These are phyloP conservation scores for Urochloa ruziziensis DNA, from an alignment of 176 grass and related monocot genomes.

Conservation along the genomic window DNA sequence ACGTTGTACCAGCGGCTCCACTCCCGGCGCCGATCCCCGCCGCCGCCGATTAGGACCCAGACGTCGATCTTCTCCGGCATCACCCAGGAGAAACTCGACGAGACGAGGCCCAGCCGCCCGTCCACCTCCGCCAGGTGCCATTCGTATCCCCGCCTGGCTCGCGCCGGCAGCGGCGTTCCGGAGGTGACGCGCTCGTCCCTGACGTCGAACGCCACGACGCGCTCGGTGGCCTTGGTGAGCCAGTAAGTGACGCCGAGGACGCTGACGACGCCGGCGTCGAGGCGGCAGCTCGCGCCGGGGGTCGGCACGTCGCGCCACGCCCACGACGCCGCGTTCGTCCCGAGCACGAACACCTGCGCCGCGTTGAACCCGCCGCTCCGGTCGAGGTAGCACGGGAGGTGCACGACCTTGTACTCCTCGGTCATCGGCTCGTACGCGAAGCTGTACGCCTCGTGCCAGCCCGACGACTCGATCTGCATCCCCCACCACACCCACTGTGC, in stretches of 20 bases:
- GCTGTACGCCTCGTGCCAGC: neutral
- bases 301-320: neutral
- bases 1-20: neutral
- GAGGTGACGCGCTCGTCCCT: neutral
- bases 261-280: neutral
- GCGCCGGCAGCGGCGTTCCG: neutral
- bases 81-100: neutral
- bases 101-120: neutral
- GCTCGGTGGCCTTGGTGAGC: neutral
- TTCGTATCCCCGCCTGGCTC: neutral
- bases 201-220: conserved; percentile 11
- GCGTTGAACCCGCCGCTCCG: neutral
- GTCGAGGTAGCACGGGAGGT: neutral
- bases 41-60: neutral
- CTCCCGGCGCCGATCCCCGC: neutral
- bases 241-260: conserved; percentile 9
- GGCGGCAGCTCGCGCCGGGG: neutral
- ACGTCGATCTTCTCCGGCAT: neutral
- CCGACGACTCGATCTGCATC: neutral
- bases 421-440: neutral
- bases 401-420: conserved; percentile 12
- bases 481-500: neutral
- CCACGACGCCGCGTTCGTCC: neutral
- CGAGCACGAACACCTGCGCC: neutral
- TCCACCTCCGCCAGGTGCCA: neutral